Conservation (phyloP, 257 asterid species). For the Solanum infundibuliforme region DNA sequence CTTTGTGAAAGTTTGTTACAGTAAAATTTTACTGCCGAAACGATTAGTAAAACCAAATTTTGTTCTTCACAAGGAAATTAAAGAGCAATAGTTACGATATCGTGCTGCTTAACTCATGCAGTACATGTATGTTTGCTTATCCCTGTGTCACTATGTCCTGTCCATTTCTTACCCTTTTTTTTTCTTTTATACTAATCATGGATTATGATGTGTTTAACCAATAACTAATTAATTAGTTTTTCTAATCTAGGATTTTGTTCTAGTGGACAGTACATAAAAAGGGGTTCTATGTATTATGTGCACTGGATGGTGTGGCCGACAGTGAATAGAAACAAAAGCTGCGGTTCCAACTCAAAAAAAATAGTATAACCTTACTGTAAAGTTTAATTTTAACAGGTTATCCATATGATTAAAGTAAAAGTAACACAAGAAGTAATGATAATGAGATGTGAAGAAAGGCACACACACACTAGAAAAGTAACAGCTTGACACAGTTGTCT, state of each 20-base stretch:
- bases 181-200: background rate
- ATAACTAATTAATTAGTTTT: background rate
- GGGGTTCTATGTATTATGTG: background rate
- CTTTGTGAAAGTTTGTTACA: slow-evolving; percentile 22
- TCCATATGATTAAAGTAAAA: background rate
- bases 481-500: background rate
- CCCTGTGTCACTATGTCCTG: background rate
- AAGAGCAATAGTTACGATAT: slow-evolving; percentile 6
- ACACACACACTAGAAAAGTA: background rate
- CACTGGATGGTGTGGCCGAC: background rate
- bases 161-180: background rate
- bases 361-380: background rate
- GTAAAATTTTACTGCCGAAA: slow-evolving; percentile 12
- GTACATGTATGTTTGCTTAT: background rate
- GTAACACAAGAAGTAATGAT: background rate
- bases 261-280: background rate
- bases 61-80: slow-evolving; percentile 16
- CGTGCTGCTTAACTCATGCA: background rate
- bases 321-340: background rate
- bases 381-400: background rate
- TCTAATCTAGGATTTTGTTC: background rate
- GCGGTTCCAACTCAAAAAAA: background rate
- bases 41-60: slow-evolving; percentile 7
- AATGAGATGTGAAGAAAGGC: background rate
- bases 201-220: background rate